Evolutionary conservation across 169 alveolate genomes (phyloP), one percentile per base, ranked within the genome.

Genomic region (Plasmodium relictum): DNA sequence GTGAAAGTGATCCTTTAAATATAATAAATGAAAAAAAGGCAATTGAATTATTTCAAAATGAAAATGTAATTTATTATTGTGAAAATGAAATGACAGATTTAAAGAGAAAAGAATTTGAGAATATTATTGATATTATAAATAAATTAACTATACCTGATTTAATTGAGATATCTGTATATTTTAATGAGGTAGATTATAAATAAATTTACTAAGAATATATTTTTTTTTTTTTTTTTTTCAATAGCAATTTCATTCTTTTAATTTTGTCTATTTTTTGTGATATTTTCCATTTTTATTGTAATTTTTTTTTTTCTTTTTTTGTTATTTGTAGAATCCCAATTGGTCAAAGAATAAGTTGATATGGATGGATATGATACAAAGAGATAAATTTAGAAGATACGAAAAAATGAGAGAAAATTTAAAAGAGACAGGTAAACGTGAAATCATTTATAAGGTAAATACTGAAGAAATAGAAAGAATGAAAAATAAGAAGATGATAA

Each of bases 341-440:
- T 93, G 95, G 95, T 39, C 39, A 8, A 68, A 42, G 16, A 50
- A 88, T 68, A 85, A 89, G 26, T 56, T 76, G n/a, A 39, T 61
- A 59, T 93, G 95, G 93, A 56, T 90, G 83, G 95, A 93, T 9
- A 50, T 66, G 76, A 52, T 93, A 8, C 92, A 88, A 31, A 62
- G 95, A 70, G 95, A 93, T 68, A 93, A 93, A 52, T 93, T 68
- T 62, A 73, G 93, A 12, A 65, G 91, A 69, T 88, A 93, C 56
- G 93, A 76, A 52, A 86, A 24, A 31, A 69, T 86, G 86, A 52
- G 92, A 42, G 92, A 70, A 70, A 86, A 59, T 44, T 45, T 86
- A 31, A 48, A 39, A 70, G 69, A 69, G 14, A 86, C 92, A 44
- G 92, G 87, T 74, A 93, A 87, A 39, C 66, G 94, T 44, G 85